Conservation (phyloP, 1,284 basidiomycete species). For the Mycena sp. region DNA sequence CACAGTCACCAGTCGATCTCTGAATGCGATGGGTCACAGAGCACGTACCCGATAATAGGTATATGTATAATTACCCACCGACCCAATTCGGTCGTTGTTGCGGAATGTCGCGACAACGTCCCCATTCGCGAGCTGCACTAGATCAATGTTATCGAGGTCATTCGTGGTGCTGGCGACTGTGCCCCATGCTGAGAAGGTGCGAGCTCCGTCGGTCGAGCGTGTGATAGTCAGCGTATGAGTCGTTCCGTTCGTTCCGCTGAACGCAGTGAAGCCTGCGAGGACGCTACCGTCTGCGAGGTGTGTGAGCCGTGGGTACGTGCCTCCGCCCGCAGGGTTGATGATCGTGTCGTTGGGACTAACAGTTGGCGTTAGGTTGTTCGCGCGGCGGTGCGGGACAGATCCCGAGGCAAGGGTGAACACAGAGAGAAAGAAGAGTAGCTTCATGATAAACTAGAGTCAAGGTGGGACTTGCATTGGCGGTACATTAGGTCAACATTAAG, state of each 20-base stretch:
- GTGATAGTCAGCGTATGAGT: constrained; percentile 9
- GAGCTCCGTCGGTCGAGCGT: constrained; percentile 24
- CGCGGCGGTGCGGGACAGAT: background rate
- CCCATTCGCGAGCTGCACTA: constrained; percentile 34
- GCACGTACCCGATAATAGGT: constrained; percentile 32
- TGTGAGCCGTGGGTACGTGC: constrained; percentile 25
- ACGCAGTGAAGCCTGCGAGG: constrained; percentile 13
- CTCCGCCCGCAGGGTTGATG: constrained; percentile 6
- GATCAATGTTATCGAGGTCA: constrained; percentile 34
- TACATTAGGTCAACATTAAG: too few species aligned
- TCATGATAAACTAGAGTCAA: too few species aligned
- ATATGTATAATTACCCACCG: constrained; percentile 7
- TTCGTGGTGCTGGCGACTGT: constrained; percentile 26
- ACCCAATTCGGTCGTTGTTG: constrained; percentile 35
- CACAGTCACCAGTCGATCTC: background rate
- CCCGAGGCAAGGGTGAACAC: background rate
- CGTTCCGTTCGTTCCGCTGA: background rate
- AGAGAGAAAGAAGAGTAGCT: background rate
- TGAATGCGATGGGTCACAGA: background rate
- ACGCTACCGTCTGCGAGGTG: constrained; percentile 25
- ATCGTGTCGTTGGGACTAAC: constrained; percentile 1
- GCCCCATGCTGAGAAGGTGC: constrained; percentile 25
- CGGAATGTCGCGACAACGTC: constrained; percentile 37
- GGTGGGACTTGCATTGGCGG: too few species aligned
- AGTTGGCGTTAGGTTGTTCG: constrained; percentile 15